Evolutionary conservation across 768 basidiomycete genomes (phyloP), one percentile per base, ranked within the genome.

Genomic region (Naganishia randhawae): DNA sequence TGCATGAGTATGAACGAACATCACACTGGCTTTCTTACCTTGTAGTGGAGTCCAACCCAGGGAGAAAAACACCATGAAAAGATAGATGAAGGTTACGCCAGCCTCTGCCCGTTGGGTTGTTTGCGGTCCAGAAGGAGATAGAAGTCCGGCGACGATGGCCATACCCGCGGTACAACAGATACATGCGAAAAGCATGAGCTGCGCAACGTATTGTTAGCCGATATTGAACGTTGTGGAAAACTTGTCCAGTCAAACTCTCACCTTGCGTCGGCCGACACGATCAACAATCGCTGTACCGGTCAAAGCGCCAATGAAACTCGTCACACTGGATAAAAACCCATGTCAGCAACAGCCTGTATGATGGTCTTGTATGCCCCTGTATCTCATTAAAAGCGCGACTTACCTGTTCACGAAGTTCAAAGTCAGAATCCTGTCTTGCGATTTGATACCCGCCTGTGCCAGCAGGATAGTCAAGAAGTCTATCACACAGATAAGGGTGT

Each of bases 11-110:
- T 6, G 10, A 22, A 37, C 41, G 7, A 37, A 57, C 32, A 19
- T 4, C 33, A 22, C 16, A 4, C 35, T 6, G 31, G n/a, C 16
- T 32, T 4, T 33, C 55, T 39, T 41, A 1, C 83, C 84, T 81
- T 86, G 85, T 80, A 86, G 84, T 0, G 85, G 83, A 2, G 85
- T 86, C 83, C 83, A 85, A 53, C 85, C 85, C 71, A 84, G 84
- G 5, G 84, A 84, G 74, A 82, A 86, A 35, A 84, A 80, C 10
- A 76, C 71, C 29, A 70, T 63, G 35, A 71, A 77, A 50, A 71
- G 55, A 70, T 72, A 77, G 68, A 78, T 83, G 71, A 85, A 85
- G 0, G 82, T 79, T 63, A 86, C 84, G 1, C 85, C 85, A 1
- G 85, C 84, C 70, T 82, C 85, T 17, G 84, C 78, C 22, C 83